Conservation (phyloP, 805 yeast genomes). For the Metschnikowia koreensis region DNA sequence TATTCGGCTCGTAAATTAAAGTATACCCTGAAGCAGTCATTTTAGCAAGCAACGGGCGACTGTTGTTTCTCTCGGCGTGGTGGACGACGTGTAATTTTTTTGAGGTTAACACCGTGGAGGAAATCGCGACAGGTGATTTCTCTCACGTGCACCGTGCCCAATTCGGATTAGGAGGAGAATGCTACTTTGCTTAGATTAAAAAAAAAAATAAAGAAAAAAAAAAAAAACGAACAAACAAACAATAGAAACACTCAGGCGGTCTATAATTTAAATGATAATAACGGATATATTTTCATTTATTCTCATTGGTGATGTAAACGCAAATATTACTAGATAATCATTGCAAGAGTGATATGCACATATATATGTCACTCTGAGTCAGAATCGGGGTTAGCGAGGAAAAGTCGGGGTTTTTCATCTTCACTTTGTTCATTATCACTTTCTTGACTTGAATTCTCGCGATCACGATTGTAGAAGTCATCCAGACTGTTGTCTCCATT, state of each 20-base stretch:
- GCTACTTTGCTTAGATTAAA: background rate
- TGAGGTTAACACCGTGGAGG: constrained; percentile 12
- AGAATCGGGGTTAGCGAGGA: constrained; percentile 57
- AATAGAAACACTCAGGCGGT: too few species aligned
- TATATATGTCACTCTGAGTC: constrained; percentile 29
- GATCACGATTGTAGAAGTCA: constrained; percentile 6
- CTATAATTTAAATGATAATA: too few species aligned
- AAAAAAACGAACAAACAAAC: too few species aligned
- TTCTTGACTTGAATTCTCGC: constrained; percentile 11
- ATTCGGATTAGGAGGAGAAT: background rate
- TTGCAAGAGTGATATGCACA: too few species aligned
- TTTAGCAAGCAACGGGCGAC: constrained; percentile 5
- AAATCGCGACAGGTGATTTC: constrained; percentile 9
- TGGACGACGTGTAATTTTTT: constrained; percentile 9
- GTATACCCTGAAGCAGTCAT: constrained; percentile 57
- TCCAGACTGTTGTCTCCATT: constrained; percentile 25
- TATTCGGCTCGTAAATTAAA: constrained; percentile 73
- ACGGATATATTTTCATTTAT: too few species aligned
- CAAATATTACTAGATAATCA: too few species aligned
- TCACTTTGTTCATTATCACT: constrained; percentile 27
- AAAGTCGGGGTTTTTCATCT: constrained; percentile 44
- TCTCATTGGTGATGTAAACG: too few species aligned
- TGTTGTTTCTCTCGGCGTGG: constrained; percentile 1
- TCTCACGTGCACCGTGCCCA: constrained; percentile 2
- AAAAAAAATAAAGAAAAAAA: too few species aligned